phyloP scores from a whole-genome alignment of 345 rosid species.

The Aquilaria yunnanensis region DNA sequence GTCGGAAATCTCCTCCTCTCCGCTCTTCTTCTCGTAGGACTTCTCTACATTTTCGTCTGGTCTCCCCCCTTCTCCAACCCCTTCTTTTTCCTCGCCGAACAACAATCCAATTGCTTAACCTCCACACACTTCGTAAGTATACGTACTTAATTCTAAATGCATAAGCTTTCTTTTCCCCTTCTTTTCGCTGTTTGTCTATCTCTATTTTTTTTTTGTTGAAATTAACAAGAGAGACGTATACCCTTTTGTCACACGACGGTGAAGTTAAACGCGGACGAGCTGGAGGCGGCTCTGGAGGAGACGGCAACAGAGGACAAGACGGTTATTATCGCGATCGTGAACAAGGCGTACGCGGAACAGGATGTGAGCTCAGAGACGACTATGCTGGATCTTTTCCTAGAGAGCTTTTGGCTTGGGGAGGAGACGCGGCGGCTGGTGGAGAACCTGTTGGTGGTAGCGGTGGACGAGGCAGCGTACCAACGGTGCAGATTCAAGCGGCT shows the following conservation, averaged over 20 bases:
- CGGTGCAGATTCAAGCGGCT: constrained; percentile 59
- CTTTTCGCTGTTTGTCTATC: too few species aligned
- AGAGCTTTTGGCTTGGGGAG: constrained; percentile 75
- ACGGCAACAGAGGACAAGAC: constrained; percentile 54
- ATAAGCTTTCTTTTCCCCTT: too few species aligned
- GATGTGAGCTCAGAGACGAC: constrained; percentile 24
- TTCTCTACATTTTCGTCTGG: too few species aligned
- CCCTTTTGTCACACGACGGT: neutral
- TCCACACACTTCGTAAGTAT: too few species aligned
- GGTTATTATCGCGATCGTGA: constrained; percentile 53
- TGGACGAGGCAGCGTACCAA: constrained; percentile 62
- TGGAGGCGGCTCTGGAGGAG: constrained; percentile 29
- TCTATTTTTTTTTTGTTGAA: too few species aligned
- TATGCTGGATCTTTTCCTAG: constrained; percentile 70
- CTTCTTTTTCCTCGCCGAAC: too few species aligned
- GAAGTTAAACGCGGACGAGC: constrained; percentile 30
- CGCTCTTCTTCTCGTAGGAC: too few species aligned
- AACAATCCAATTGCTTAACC: too few species aligned
- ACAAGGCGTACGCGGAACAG: constrained; percentile 63
- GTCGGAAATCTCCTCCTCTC: too few species aligned
- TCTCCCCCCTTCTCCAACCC: too few species aligned
- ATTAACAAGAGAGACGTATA: too few species aligned
- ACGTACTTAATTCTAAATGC: too few species aligned
- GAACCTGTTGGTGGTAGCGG: constrained; percentile 49
- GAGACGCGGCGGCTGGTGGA: constrained; percentile 43